Evolutionary conservation across 192 early-diverging fungal species (phyloP).

Genomic region (Gigaspora rosea): DNA sequence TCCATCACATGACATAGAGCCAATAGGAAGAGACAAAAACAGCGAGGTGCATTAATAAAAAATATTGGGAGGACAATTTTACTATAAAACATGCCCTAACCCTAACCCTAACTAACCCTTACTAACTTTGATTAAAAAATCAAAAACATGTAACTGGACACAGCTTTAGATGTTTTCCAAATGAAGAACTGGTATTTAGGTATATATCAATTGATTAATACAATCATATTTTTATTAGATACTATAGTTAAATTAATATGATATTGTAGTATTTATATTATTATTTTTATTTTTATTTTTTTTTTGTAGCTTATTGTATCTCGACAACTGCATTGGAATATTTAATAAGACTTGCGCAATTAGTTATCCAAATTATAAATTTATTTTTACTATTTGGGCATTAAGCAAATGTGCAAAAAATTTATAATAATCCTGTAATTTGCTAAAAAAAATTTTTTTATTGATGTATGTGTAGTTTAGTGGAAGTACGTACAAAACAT

Average conservation of each 20-base stretch:
- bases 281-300: not conserved
- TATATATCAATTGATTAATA: slow-evolving; percentile 13
- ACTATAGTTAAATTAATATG: not conserved
- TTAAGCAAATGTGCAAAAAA: slow-evolving; percentile 78
- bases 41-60: no score
- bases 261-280: not conserved
- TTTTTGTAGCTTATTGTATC: slow-evolving; percentile 70
- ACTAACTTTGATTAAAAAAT: no score
- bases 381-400: slow-evolving; percentile 91
- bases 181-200: slow-evolving; percentile 64
- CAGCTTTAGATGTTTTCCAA: no score
- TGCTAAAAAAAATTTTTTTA: no score
- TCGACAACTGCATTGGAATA: slow-evolving; percentile 88
- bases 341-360: slow-evolving; percentile 91
- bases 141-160: no score
- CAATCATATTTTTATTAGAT: not conserved
- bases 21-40: no score
- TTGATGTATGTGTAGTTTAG: no score
- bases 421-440: slow-evolving; percentile 57
- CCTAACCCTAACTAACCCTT: no score
- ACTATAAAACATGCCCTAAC: no score
- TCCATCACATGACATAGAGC: no score
- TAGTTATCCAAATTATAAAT: slow-evolving; percentile 94
- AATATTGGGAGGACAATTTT: no score
- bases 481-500: no score